Conservation (phyloP, 345 rosid species). For the Pelargonium nanum region DNA sequence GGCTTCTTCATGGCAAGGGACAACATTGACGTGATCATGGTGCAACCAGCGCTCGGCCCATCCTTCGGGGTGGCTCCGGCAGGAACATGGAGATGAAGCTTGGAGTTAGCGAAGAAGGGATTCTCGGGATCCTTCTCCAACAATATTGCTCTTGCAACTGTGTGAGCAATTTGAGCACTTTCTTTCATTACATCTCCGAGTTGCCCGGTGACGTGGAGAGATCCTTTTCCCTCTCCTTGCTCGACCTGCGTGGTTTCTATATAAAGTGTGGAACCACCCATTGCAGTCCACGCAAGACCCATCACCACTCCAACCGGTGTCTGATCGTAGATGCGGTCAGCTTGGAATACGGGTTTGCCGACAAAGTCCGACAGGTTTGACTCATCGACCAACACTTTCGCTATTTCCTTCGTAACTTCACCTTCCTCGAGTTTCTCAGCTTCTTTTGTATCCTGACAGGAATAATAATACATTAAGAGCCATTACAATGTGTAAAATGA, state of each 20-base stretch:
- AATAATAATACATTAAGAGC: too few relatives aligned
- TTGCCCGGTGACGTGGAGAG: slow-evolving; percentile 74
- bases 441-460: slow-evolving; percentile 33
- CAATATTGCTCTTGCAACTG: slow-evolving; percentile 70
- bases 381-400: slow-evolving; percentile 54
- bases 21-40: slow-evolving; percentile 96
- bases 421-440: slow-evolving; percentile 23
- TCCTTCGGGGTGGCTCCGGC: slow-evolving; percentile 98
- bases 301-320: slow-evolving; percentile 95
- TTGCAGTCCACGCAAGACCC: slow-evolving; percentile 99
- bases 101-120: slow-evolving; percentile 67
- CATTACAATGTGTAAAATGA: too few relatives aligned
- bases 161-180: slow-evolving; percentile 92
- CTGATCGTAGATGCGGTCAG: slow-evolving; percentile 76
- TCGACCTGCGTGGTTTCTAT: slow-evolving; percentile 80
- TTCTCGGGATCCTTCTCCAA: slow-evolving; percentile 56
- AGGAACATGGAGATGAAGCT: slow-evolving; percentile 97
- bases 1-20: slow-evolving; percentile 77
- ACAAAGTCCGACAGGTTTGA: slow-evolving; percentile 71
- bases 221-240: slow-evolving; percentile 87
- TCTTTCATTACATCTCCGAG: slow-evolving; percentile 99
- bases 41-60: slow-evolving; percentile 99
- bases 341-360: slow-evolving; percentile 94
- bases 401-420: slow-evolving; percentile 26
- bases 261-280: slow-evolving; percentile 98